Conservation (phyloP, 2,329 filamentous ascomycete genomes). For the Fusarium liriodendri region DNA sequence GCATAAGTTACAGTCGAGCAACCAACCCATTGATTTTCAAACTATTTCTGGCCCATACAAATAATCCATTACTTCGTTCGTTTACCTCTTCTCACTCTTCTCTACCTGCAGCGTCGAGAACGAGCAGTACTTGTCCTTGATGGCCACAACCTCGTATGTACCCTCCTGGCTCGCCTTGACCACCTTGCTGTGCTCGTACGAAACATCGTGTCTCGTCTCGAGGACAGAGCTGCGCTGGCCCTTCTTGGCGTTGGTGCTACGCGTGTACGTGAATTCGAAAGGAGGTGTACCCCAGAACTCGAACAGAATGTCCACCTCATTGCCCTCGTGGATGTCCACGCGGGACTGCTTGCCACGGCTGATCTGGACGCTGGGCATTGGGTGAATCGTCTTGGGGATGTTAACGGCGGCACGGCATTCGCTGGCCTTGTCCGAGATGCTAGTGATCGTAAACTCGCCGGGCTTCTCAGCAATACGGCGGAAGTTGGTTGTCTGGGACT, state of each 20-base stretch:
- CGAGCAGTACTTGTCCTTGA: conserved; percentile 92
- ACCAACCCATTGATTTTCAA: conserved; percentile 29
- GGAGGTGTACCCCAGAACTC: conserved; percentile 96
- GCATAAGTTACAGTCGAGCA: conserved; percentile 31
- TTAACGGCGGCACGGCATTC: conserved; percentile 85
- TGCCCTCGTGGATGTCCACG: conserved; percentile 96
- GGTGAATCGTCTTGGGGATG: conserved; percentile 86
- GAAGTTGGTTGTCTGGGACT: conserved; percentile 84
- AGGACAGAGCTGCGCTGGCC: conserved; percentile 83
- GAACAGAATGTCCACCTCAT: conserved; percentile 91
- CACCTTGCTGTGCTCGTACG: conserved; percentile 82
- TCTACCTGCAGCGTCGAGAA: conserved; percentile 79
- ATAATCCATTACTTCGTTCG: background rate
- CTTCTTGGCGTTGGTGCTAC: conserved; percentile 85
- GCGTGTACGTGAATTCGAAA: conserved; percentile 97
- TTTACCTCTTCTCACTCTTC: conserved; percentile 58
- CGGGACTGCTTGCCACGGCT: conserved; percentile 83
- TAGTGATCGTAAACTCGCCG: conserved; percentile 88
- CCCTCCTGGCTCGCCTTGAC: conserved; percentile 92
- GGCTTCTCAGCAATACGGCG: conserved; percentile 92
- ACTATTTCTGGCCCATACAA: conserved; percentile 24
- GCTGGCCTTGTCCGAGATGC: conserved; percentile 86
- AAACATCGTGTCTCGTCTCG: conserved; percentile 90
- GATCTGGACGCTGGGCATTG: conserved; percentile 90
- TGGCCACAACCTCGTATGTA: conserved; percentile 95